Conservation (phyloP, 306 rosid genomes). For the Elaeagnus macrophylla region DNA sequence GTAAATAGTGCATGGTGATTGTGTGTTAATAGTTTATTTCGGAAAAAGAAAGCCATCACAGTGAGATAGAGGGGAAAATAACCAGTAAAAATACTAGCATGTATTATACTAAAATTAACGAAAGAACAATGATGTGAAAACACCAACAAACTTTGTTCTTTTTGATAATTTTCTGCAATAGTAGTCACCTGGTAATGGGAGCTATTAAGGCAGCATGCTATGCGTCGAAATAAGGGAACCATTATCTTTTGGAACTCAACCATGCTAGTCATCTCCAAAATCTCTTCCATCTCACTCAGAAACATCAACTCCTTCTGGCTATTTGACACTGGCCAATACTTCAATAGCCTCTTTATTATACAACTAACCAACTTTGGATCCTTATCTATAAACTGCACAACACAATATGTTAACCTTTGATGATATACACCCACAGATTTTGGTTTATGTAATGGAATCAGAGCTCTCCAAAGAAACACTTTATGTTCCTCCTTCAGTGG, state of each 20-base stretch:
- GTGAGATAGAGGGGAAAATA: too few relatives aligned
- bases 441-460: conserved; percentile 93
- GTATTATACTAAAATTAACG: neutral
- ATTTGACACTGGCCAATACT: conserved; percentile 92
- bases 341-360: conserved; percentile 74
- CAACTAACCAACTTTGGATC: conserved; percentile 78
- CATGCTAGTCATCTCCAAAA: conserved; percentile 86
- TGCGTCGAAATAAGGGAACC: conserved; percentile 68
- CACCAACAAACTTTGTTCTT: neutral
- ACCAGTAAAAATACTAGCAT: neutral
- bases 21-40: too few relatives aligned
- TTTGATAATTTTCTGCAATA: neutral
- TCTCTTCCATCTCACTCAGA: conserved; percentile 87
- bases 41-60: too few relatives aligned
- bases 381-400: conserved; percentile 86
- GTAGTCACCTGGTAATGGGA: conserved; percentile 81
- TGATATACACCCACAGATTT: conserved; percentile 90
- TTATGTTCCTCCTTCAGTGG: conserved; percentile 98
- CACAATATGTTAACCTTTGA: conserved; percentile 82
- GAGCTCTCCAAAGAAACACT: conserved; percentile 70
- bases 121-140: neutral
- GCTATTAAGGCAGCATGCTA: conserved; percentile 71
- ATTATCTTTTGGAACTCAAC: conserved; percentile 76
- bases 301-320: conserved; percentile 99
- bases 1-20: too few relatives aligned